These are phyloP conservation scores for Anthracocystis panici-leucophaei DNA, from an alignment of 1,284 basidiomycete species.

Conservation along the genomic window DNA sequence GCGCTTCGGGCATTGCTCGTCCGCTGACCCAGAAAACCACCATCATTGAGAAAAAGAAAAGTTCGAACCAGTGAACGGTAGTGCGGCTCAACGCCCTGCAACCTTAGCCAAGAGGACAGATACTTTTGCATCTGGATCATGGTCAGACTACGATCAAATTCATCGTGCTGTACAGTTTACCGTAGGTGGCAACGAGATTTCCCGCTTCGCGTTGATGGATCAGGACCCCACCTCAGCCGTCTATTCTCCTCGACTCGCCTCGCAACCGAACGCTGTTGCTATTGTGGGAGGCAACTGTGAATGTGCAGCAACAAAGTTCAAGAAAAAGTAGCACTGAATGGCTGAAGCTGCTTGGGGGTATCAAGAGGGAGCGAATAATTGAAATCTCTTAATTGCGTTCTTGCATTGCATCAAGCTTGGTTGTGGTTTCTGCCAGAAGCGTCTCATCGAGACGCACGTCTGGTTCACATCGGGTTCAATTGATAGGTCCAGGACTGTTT, in stretches of 20 bases:
- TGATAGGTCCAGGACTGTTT: background rate
- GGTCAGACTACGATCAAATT: background rate
- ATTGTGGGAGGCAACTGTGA: too few relatives aligned
- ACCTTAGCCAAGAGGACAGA: background rate
- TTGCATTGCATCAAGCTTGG: background rate
- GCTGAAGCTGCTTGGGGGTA: too few relatives aligned
- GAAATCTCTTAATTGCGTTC: background rate
- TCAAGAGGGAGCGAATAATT: too few relatives aligned
- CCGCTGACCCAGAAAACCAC: conserved; percentile 10
- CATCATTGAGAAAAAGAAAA: background rate
- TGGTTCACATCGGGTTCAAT: background rate
- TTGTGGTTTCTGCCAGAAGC: conserved; percentile 2
- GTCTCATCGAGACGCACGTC: conserved; percentile 20
- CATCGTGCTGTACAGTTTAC: too few relatives aligned
- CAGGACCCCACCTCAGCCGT: too few relatives aligned
- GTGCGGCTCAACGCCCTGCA: background rate
- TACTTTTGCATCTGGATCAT: background rate
- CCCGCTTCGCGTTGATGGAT: too few relatives aligned
- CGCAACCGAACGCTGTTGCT: too few relatives aligned
- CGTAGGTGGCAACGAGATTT: too few relatives aligned
- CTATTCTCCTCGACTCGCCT: too few relatives aligned
- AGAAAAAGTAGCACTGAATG: too few relatives aligned
- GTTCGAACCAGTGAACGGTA: background rate
- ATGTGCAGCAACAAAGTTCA: too few relatives aligned
- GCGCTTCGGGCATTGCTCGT: conserved; percentile 26